Conservation (phyloP, 441 rosid species). For the Gossypium trilobum region DNA sequence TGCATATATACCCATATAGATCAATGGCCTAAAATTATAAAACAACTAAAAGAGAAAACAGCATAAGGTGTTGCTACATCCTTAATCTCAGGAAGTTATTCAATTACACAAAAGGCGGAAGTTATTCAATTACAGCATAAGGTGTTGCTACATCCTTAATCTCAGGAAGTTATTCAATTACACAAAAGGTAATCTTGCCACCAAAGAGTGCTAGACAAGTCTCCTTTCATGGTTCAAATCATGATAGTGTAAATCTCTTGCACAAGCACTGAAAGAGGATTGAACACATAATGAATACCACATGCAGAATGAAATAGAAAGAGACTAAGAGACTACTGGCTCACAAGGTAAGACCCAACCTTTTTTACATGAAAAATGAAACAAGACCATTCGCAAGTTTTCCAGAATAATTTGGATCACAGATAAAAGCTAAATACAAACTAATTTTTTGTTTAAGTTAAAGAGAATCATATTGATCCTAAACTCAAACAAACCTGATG, state of each 20-base stretch:
- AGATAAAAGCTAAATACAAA: background rate
- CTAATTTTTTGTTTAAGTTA: background rate
- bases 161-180: background rate
- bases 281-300: background rate
- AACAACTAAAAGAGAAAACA: background rate
- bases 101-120: background rate
- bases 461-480: background rate
- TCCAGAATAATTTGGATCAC: background rate
- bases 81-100: background rate
- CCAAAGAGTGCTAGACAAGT: background rate
- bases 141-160: background rate
- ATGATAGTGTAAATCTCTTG: background rate
- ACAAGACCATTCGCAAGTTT: background rate
- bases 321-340: background rate
- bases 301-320: background rate
- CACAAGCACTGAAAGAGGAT: background rate
- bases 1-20: background rate
- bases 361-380: background rate
- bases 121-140: background rate
- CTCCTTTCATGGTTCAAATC: background rate
- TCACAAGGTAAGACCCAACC: background rate
- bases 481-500: conserved; percentile 49
- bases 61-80: background rate
- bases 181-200: background rate
- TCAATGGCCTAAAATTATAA: background rate